A percentile compares a stretch with the other conserved stretches of the same genome.
phyloP scores from a whole-genome alignment of 2,329 filamentous ascomycete genomes.

The Alternaria consortialis region DNA sequence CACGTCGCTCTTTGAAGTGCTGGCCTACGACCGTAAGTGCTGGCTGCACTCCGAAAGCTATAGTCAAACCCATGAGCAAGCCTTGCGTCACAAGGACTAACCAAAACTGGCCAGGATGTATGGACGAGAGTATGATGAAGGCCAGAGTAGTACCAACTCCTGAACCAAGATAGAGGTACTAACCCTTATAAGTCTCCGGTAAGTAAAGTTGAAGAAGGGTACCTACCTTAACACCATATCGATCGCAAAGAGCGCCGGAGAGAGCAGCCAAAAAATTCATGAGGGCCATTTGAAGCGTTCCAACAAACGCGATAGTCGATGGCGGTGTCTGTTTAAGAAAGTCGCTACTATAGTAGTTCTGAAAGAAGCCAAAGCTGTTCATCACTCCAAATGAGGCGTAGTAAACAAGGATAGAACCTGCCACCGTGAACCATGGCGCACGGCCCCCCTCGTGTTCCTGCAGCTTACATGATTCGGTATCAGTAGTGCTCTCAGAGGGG shows the following conservation, averaged over 20 bases:
- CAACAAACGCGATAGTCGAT: conserved; percentile 55
- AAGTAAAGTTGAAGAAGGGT: conserved; percentile 10
- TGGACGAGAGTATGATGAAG: conserved; percentile 39
- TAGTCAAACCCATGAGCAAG: conserved; percentile 55
- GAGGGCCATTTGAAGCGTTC: conserved; percentile 54
- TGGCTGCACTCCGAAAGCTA: conserved; percentile 54
- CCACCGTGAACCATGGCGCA: conserved; percentile 47
- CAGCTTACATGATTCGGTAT: conserved; percentile 37
- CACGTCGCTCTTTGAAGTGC: conserved; percentile 56
- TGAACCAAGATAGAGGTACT: conserved; percentile 42
- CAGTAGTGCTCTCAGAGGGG: conserved; percentile 21
- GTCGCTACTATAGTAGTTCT: conserved; percentile 54
- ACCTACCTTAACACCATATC: conserved; percentile 64
- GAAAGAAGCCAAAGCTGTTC: conserved; percentile 56
- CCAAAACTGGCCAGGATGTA: conserved; percentile 43
- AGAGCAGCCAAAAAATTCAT: conserved; percentile 65
- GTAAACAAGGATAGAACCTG: conserved; percentile 49
- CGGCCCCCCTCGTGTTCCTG: conserved; percentile 26
- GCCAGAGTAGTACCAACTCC: conserved; percentile 31
- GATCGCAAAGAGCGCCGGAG: conserved; percentile 70
- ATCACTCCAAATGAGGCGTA: conserved; percentile 54
- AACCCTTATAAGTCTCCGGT: conserved; percentile 7
- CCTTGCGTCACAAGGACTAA: conserved; percentile 58
- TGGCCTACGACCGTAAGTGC: conserved; percentile 53
- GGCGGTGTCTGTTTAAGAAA: conserved; percentile 44